Evolutionary conservation across 2,329 filamentous ascomycete genomes (phyloP).

Genomic region (Ophiobolus disseminans): DNA sequence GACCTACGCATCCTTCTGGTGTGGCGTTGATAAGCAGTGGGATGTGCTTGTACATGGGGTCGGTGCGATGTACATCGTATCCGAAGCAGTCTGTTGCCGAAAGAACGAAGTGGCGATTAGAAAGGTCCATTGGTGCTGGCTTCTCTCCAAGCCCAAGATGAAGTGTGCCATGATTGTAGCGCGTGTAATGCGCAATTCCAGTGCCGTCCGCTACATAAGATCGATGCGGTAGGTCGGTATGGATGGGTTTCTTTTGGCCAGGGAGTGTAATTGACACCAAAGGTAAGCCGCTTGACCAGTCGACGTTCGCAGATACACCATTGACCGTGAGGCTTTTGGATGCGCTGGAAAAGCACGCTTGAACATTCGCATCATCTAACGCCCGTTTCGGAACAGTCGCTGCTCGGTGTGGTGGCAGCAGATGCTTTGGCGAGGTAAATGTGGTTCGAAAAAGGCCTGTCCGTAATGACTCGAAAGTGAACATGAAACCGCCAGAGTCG

Average conservation of each 20-base stretch:
- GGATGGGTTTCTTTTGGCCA: conserved; percentile 60
- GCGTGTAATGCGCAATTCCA: conserved; percentile 70
- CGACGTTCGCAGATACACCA: conserved; percentile 61
- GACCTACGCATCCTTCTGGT: conserved; percentile 67
- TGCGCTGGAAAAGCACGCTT: conserved; percentile 40
- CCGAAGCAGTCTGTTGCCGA: conserved; percentile 76
- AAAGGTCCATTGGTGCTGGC: conserved; percentile 74
- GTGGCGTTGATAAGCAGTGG: conserved; percentile 74
- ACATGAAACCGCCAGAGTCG: conserved; percentile 57
- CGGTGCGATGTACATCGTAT: conserved; percentile 73
- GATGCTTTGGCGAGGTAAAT: conserved; percentile 68
- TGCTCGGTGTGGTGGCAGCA: conserved; percentile 70
- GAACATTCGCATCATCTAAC: conserved; percentile 40
- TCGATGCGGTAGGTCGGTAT: conserved; percentile 68
- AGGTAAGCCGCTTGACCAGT: conserved; percentile 66
- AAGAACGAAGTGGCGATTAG: conserved; percentile 69
- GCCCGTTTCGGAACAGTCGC: conserved; percentile 55
- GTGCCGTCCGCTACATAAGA: conserved; percentile 69
- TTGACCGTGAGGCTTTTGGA: conserved; percentile 57
- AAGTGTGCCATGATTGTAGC: conserved; percentile 67
- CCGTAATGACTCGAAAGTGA: conserved; percentile 68
- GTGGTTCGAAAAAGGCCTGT: conserved; percentile 72
- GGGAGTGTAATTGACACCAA: conserved; percentile 62
- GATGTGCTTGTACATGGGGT: conserved; percentile 79
- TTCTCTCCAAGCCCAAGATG: conserved; percentile 77